Evolutionary conservation across 106 monocot genomes (phyloP).

Genomic region (Vanilla planifolia): DNA sequence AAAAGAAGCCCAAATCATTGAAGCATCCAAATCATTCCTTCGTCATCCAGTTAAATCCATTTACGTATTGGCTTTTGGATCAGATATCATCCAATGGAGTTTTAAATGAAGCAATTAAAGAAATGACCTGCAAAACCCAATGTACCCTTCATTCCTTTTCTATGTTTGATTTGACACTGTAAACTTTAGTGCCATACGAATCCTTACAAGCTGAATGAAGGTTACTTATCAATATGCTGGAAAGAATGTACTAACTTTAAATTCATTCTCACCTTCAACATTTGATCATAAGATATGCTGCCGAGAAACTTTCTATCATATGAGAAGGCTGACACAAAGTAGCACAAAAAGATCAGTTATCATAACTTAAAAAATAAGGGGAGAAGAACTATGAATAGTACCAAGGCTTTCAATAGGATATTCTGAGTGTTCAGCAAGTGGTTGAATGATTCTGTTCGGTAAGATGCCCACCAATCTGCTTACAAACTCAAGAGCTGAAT

Average conservation of each 20-base stretch:
- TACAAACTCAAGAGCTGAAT: neutral
- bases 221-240: neutral
- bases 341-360: conserved; percentile 7
- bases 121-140: too few species aligned
- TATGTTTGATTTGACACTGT: too few species aligned
- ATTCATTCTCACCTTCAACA: conserved; percentile 74
- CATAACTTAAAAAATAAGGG: neutral
- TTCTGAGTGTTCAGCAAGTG: conserved; percentile 92
- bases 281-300: conserved; percentile 95
- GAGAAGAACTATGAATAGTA: conserved; percentile 9
- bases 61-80: too few species aligned
- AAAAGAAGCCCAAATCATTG: too few species aligned
- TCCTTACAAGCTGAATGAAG: neutral
- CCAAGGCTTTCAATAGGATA: conserved; percentile 86
- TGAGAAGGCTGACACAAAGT: conserved; percentile 60
- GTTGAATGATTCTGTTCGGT: conserved; percentile 82
- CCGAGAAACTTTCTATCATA: conserved; percentile 80
- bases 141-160: too few species aligned
- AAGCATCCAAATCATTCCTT: too few species aligned
- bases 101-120: neutral
- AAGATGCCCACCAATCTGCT: conserved; percentile 79
- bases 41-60: too few species aligned
- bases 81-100: neutral
- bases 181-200: neutral
- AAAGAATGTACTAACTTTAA: neutral